Evolutionary conservation across 805 yeast species (phyloP).

Genomic region (Saccharomycopsis fibuligera): DNA sequence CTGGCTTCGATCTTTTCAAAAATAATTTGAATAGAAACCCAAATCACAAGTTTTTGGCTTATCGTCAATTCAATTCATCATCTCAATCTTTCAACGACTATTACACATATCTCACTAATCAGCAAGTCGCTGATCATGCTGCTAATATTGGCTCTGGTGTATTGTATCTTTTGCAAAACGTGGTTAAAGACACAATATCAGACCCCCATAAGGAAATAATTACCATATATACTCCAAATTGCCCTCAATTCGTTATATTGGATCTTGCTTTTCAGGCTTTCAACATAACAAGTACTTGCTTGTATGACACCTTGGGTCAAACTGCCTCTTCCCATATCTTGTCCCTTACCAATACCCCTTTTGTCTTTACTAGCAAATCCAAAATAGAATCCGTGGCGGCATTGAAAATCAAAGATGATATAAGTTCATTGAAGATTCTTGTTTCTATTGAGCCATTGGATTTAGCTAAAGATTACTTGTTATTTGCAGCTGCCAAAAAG

Average conservation of each 20-base stretch:
- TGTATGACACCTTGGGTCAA: constrained; percentile 41
- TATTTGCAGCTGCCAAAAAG: constrained; percentile 4
- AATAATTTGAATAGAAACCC: not conserved
- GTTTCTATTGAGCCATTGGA: constrained; percentile 21
- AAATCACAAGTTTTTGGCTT: too few relatives aligned
- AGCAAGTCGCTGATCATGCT: too few relatives aligned
- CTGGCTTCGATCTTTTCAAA: constrained; percentile 3
- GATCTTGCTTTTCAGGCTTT: constrained; percentile 52
- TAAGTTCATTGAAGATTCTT: constrained; percentile 16
- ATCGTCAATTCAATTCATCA: too few relatives aligned
- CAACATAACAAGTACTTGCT: constrained; percentile 37
- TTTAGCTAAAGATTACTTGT: not conserved
- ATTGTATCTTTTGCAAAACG: too few relatives aligned
- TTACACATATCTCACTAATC: too few relatives aligned
- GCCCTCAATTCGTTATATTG: constrained; percentile 50
- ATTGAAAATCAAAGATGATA: constrained; percentile 29
- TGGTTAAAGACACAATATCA: too few relatives aligned
- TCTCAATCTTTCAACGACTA: too few relatives aligned
- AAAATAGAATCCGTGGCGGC: constrained; percentile 36
- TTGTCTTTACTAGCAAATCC: constrained; percentile 40
- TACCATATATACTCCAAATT: constrained; percentile 42
- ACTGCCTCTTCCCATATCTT: constrained; percentile 48
- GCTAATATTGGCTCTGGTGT: too few relatives aligned
- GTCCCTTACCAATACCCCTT: constrained; percentile 43
- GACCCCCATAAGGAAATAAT: constrained; percentile 34